These are phyloP conservation scores for Hirsutella minnesotensis DNA, from an alignment of 2,329 filamentous ascomycete genomes.

Conservation along the genomic window DNA sequence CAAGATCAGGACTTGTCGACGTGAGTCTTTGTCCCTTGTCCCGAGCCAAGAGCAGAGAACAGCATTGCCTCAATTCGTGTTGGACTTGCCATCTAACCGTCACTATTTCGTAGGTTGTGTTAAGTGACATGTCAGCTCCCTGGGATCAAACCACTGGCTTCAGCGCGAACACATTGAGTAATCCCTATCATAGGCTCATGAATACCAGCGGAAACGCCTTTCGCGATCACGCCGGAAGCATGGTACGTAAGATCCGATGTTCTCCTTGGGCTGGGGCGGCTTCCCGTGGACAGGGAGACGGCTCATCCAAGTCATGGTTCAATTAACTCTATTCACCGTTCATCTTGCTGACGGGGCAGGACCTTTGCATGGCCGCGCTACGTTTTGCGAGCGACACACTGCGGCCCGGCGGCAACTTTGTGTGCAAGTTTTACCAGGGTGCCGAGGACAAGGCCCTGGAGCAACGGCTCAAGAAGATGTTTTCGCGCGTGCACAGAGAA, in stretches of 20 bases:
- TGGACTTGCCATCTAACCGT: neutral
- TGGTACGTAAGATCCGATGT: constrained; percentile 47
- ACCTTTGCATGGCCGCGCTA: constrained; percentile 78
- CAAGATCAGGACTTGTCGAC: constrained; percentile 51
- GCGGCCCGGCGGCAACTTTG: constrained; percentile 71
- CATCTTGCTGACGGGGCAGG: constrained; percentile 44
- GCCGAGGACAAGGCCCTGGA: constrained; percentile 74
- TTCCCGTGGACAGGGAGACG: too few relatives aligned
- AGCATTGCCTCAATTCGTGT: too few relatives aligned
- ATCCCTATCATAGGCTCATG: constrained; percentile 97
- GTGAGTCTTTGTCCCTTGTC: constrained; percentile 22
- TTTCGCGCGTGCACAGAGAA: constrained; percentile 68
- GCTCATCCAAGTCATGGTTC: neutral
- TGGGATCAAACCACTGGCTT: constrained; percentile 73
- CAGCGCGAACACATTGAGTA: constrained; percentile 82
- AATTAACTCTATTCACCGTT: neutral
- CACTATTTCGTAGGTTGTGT: constrained; percentile 58
- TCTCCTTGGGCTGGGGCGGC: too few relatives aligned
- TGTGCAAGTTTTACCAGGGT: constrained; percentile 97
- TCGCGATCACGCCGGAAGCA: constrained; percentile 83
- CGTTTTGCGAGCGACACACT: constrained; percentile 78
- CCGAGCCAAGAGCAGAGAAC: too few relatives aligned
- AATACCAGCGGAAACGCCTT: constrained; percentile 87
- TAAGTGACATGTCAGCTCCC: constrained; percentile 99
- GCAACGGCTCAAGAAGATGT: constrained; percentile 60